Evolutionary conservation across 345 rosid genomes (phyloP), one percentile per base, ranked within the genome.

Genomic region (Eucalyptus viminalis): DNA sequence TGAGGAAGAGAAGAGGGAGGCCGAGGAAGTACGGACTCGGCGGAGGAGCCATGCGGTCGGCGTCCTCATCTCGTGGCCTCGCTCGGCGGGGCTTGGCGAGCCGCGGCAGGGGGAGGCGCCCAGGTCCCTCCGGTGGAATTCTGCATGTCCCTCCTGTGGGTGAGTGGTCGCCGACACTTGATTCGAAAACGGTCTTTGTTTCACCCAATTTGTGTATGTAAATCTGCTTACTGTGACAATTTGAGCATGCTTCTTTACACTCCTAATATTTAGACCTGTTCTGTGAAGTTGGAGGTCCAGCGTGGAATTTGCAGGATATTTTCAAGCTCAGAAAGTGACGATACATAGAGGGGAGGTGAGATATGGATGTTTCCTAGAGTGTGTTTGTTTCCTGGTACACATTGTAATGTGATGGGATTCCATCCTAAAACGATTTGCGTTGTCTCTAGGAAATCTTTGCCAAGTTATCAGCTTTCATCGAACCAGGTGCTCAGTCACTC

Each of bases 91-190:
- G 24, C 83, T 56, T 53, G 8, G 14, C 6, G 10, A 94, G 91
- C 72, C 89, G 92, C 11, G 31, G 87, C n/a, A 89, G 94, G 67
- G 95, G 93, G 9, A 72, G 96, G 88, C 94, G 94, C 40, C 91
- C 58, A 31, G 94, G 93, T 76, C 24, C 47, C 83, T 86, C 94
- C n/a, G 89, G 92, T 31, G 37, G 29, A 15, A 19, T 22, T 8
- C 89, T 25, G 14, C 27, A 65, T 21, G 19, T n/a, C 14, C 34
- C 31, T 27, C 29, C 49, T 4, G 9, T 67, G 17, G 86, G 87
- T 89, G 47, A 34, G 80, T 80, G 47, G 4, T 76, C 83, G 15
- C 47, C 83, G 13, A 37, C 83, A 11, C 83, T 76, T 37, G 83
- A 76, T 37, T 72, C 37, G 2, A 29, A 76, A 37, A 34, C 24